phyloP scores from a whole-genome alignment of 176 grass and related monocot species.

The Dactylis glomerata region DNA sequence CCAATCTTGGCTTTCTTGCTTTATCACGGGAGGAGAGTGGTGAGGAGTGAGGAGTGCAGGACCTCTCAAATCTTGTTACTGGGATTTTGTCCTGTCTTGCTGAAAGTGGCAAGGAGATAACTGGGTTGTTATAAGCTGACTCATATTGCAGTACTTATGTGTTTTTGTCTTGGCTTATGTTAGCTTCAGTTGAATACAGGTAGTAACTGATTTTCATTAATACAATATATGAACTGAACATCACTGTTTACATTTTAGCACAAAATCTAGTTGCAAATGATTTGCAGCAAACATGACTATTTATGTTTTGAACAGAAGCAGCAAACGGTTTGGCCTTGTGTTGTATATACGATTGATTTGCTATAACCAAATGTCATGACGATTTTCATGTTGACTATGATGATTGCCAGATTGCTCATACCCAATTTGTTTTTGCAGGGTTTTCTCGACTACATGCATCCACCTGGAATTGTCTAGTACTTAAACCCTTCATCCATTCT shows the following conservation, averaged over 20 bases:
- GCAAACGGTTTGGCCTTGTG: background rate
- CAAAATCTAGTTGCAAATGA: background rate
- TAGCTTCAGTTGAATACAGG: background rate
- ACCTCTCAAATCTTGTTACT: background rate
- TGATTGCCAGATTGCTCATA: background rate
- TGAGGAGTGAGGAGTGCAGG: background rate
- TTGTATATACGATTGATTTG: background rate
- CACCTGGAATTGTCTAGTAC: constrained; percentile 41
- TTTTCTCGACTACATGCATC: constrained; percentile 15
- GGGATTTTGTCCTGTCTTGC: background rate
- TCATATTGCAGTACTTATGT: background rate
- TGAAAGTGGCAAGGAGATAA: background rate
- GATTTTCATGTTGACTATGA: background rate
- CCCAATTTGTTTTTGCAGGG: constrained; percentile 23
- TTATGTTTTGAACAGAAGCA: background rate
- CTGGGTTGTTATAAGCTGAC: background rate
- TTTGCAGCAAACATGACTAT: background rate
- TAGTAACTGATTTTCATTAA: background rate
- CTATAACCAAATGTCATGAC: background rate
- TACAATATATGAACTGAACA: background rate
- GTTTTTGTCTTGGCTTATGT: background rate
- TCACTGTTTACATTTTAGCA: background rate
- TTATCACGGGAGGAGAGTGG: background rate
- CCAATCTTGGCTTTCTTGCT: background rate
- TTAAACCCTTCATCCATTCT: constrained; percentile 50